Conservation (phyloP, 345 rosid genomes). For the Eutrema japonicum region DNA sequence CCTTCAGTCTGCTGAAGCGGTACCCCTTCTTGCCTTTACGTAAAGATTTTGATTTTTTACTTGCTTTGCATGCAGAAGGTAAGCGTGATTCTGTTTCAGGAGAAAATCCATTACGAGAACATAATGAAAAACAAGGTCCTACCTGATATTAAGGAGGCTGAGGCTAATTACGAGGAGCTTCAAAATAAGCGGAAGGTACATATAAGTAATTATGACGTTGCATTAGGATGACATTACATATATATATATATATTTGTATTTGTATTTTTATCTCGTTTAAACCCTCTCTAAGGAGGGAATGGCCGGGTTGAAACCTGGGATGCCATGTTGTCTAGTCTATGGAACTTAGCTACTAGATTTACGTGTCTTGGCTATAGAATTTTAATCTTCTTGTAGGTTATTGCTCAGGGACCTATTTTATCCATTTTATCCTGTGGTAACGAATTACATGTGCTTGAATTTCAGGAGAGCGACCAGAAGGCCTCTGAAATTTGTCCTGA, state of each 20-base stretch:
- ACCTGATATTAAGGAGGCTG: slow-evolving; percentile 67
- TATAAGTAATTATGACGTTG: not conserved
- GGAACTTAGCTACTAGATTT: slow-evolving; percentile 5
- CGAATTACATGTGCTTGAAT: slow-evolving; percentile 24
- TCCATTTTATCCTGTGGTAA: not conserved
- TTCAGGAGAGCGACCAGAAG: slow-evolving; percentile 77
- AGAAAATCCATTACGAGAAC: slow-evolving; percentile 72
- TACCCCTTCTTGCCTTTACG: slow-evolving; percentile 29
- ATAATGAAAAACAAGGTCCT: slow-evolving; percentile 78
- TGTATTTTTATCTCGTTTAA: not conserved
- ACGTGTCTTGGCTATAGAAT: slow-evolving; percentile 3
- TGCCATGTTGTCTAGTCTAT: slow-evolving; percentile 24
- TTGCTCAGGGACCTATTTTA: not conserved
- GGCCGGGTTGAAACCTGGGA: slow-evolving; percentile 15
- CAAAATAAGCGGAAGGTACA: slow-evolving; percentile 63
- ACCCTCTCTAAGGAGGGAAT: slow-evolving; percentile 20
- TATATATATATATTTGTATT: no score
- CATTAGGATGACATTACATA: no score
- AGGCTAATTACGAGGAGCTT: slow-evolving; percentile 60
- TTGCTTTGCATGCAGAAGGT: slow-evolving; percentile 31
- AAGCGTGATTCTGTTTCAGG: slow-evolving; percentile 55
- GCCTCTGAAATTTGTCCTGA: slow-evolving; percentile 96
- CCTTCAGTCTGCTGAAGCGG: slow-evolving; percentile 62
- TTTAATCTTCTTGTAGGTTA: slow-evolving; percentile 8
- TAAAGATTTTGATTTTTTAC: slow-evolving; percentile 22